Percentiles rank a stretch among this genome's conserved stretches.
Evolutionary conservation across 805 yeast species (phyloP).

Genomic region (Nadsonia fulvescens): DNA sequence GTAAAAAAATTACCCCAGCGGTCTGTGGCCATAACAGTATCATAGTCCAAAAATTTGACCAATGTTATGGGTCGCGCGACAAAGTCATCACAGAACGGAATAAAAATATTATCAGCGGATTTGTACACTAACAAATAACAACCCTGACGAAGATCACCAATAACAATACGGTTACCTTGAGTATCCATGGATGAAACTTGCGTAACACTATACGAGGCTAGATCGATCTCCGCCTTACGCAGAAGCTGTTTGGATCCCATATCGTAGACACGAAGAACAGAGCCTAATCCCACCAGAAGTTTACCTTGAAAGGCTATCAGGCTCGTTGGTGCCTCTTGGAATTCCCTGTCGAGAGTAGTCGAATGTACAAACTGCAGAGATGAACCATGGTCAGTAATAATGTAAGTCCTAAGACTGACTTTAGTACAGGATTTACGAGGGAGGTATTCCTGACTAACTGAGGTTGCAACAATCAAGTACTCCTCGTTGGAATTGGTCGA

Average conservation of each 20-base stretch:
- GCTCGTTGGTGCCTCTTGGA: conserved; percentile 27
- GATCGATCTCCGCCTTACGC: conserved; percentile 35
- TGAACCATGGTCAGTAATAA: conserved; percentile 18
- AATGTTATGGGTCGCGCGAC: conserved; percentile 50
- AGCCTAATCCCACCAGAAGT: conserved; percentile 40
- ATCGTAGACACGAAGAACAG: conserved; percentile 41
- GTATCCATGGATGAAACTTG: conserved; percentile 37
- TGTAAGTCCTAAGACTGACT: conserved; percentile 16
- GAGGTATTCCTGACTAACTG: conserved; percentile 12
- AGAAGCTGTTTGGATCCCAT: conserved; percentile 68
- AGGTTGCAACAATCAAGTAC: conserved; percentile 14
- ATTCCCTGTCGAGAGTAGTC: conserved; percentile 40
- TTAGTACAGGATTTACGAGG: conserved; percentile 9
- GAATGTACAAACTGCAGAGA: conserved; percentile 30
- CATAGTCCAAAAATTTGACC: conserved; percentile 44
- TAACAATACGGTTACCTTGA: conserved; percentile 40
- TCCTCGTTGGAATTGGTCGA: conserved; percentile 9
- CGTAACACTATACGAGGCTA: conserved; percentile 23
- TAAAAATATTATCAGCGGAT: conserved; percentile 25
- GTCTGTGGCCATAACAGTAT: conserved; percentile 72
- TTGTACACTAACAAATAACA: conserved; percentile 39
- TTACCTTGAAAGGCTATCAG: conserved; percentile 39
- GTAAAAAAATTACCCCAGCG: conserved; percentile 68
- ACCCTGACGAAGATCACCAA: conserved; percentile 59
- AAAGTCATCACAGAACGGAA: conserved; percentile 53